Evolutionary conservation across 1,139 yeast species (phyloP), one percentile per base, ranked within the genome.

Genomic region (Hansenula sp.): DNA sequence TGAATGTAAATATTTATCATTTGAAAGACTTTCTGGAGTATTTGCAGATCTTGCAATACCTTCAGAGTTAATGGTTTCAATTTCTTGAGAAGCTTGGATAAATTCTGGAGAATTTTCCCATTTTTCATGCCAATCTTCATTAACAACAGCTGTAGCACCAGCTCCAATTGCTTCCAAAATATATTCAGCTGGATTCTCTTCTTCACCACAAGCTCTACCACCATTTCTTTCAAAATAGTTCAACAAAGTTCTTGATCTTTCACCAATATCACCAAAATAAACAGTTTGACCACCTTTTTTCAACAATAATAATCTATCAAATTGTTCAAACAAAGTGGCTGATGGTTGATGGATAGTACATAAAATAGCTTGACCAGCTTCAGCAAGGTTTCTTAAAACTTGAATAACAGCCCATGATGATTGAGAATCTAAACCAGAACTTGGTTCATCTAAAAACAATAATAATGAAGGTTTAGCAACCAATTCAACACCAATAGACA

Each of bases 121-220:
- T 24, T 79, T 82, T 45, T 81, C 77, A 47, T 71, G 68, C 60
- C 78, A 83, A 57, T 83, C 83, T 50, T 75, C 76, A 34, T 68
- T 71, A 27, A 87, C 84, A 44, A 70, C 73, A 26, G 86, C 74
- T 24, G 88, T 89, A 6, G 90, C 89, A 24, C 89, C 90, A 31
- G 89, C 89, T 42, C 89, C 89, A 56, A 82, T 82, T 42, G 81
- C 85, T 48, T 78, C 82, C 53, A 83, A 67, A 87, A 83, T 83
- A 88, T 88, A 83, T 59, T 83, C 92, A 6, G 90, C 90, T 10
- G 90, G 92, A 53, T 83, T 83, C 12, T 85, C 88, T 37, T 72
- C 75, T 18, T 69, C 66, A 10, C 88, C 82, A 59, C 82, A 77
- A 32, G 55, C 55, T 38, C 75, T 72, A 19, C 84, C 79, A 25